Evolutionary conservation across 257 asterid genomes (phyloP).

Genomic region (Fraxinus americana): DNA sequence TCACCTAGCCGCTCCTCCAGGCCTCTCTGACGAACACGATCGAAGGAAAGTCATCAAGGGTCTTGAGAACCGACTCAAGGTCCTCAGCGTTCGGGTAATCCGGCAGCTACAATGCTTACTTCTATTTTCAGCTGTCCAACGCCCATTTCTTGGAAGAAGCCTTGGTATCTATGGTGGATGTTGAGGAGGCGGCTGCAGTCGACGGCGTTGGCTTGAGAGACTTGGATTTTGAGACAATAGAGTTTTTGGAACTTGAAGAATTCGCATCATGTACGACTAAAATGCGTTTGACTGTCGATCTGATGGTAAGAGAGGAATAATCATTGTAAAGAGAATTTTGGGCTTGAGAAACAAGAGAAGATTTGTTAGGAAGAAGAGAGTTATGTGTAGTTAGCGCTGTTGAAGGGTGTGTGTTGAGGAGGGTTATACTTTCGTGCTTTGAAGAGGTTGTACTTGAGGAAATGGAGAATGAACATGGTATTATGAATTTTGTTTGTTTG

Average conservation of each 20-base stretch:
- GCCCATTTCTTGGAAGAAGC: constrained; percentile 32
- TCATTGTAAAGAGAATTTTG: not conserved
- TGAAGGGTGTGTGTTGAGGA: not conserved
- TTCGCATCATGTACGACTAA: not conserved
- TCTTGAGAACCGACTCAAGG: constrained; percentile 13
- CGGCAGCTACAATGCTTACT: constrained; percentile 51
- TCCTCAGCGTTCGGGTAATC: constrained; percentile 43
- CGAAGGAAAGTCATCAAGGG: constrained; percentile 17
- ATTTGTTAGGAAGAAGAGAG: not conserved
- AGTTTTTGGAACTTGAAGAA: not conserved
- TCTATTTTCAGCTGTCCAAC: constrained; percentile 44
- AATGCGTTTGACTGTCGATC: not conserved
- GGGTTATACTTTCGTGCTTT: not conserved
- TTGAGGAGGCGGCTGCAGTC: constrained; percentile 13
- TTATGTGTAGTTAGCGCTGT: not conserved
- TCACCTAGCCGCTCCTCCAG: constrained; percentile 19
- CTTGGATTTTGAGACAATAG: not conserved
- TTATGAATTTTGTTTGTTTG: not conserved
- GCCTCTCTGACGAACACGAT: constrained; percentile 21
- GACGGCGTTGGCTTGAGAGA: constrained; percentile 6
- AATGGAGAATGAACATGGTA: not conserved
- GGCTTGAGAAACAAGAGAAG: not conserved
- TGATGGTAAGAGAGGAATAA: not conserved
- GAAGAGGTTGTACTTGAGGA: not conserved
- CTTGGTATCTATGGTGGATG: constrained; percentile 25